A percentile compares a stretch with the other conserved stretches of the same genome.
Evolutionary conservation across 208 protist species (phyloP).

Genomic region (Lotmaria passim): DNA sequence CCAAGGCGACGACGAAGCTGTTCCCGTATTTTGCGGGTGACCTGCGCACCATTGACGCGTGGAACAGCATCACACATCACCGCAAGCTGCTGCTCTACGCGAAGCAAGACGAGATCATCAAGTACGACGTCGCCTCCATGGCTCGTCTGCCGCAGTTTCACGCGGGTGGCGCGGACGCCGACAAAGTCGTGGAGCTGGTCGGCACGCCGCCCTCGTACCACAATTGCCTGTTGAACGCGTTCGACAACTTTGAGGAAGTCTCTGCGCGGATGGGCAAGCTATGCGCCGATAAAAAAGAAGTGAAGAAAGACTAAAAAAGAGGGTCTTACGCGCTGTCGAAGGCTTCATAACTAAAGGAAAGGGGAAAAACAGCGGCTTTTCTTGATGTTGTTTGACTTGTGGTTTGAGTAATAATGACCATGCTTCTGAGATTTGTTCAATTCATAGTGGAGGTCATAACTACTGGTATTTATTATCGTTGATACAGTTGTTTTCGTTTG

Average conservation of each 20-base stretch:
- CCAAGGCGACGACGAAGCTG: slow-evolving; percentile 40
- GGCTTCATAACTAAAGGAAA: not conserved
- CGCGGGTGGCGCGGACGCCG: slow-evolving; percentile 13
- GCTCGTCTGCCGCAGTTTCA: slow-evolving; percentile 54
- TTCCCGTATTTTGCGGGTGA: slow-evolving; percentile 56
- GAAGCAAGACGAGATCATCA: slow-evolving; percentile 73
- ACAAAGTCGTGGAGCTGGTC: slow-evolving; percentile 47
- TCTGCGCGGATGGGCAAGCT: slow-evolving; percentile 25
- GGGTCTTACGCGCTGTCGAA: not conserved
- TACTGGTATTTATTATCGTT: too few species aligned
- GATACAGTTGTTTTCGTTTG: too few species aligned
- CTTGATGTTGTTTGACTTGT: not conserved
- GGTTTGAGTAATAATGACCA: too few species aligned
- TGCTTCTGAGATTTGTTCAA: too few species aligned
- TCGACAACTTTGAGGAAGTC: slow-evolving; percentile 28
- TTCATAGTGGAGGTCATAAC: too few species aligned
- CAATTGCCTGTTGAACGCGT: slow-evolving; percentile 31
- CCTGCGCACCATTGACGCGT: slow-evolving; percentile 52
- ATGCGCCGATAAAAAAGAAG: slow-evolving; percentile 9
- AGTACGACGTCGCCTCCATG: slow-evolving; percentile 49
- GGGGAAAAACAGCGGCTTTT: not conserved
- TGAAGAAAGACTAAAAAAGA: not conserved
- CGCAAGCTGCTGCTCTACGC: slow-evolving; percentile 74
- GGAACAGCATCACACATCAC: slow-evolving; percentile 40
- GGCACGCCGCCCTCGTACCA: slow-evolving; percentile 29